Conservation (phyloP, 2,329 filamentous ascomycete genomes). For the Eutypa lata region DNA sequence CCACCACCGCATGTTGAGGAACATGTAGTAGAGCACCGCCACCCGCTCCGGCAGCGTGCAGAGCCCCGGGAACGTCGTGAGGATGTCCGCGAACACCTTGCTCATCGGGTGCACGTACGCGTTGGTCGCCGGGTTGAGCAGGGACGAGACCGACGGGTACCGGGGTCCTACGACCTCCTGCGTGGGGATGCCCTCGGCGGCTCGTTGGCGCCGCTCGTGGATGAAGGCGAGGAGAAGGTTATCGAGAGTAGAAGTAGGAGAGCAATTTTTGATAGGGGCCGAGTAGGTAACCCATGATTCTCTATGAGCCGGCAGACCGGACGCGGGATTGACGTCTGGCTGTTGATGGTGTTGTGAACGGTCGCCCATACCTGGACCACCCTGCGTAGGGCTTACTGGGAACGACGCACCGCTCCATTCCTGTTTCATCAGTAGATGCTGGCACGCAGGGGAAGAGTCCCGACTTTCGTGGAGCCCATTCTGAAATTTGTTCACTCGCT, state of each 20-base stretch:
- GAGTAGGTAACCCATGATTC: constrained; percentile 16
- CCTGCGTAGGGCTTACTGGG: neutral
- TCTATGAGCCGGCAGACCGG: constrained; percentile 1
- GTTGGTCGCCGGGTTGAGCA: constrained; percentile 67
- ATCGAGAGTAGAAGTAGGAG: constrained; percentile 74
- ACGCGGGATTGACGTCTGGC: constrained; percentile 5
- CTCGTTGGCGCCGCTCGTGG: constrained; percentile 62
- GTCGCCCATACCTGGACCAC: neutral
- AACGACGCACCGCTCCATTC: constrained; percentile 38
- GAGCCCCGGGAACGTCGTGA: constrained; percentile 79
- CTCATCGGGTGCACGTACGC: constrained; percentile 72
- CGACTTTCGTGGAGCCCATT: constrained; percentile 47
- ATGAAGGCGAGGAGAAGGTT: constrained; percentile 78
- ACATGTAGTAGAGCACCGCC: constrained; percentile 82
- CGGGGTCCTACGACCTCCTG: constrained; percentile 70
- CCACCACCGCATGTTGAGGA: constrained; percentile 81
- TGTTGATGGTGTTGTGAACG: constrained; percentile 9
- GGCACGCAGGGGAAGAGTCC: constrained; percentile 40
- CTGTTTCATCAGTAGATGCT: constrained; percentile 49
- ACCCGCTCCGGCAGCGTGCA: constrained; percentile 77
- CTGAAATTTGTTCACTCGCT: constrained; percentile 51
- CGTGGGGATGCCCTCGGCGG: constrained; percentile 60
- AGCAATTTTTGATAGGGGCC: constrained; percentile 54
- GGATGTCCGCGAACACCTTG: constrained; percentile 80
- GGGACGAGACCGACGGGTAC: constrained; percentile 75